Evolutionary conservation across 352 stramenopile species (phyloP), one percentile per base, ranked within the genome.

Genomic region (Globisporangium lucens): DNA sequence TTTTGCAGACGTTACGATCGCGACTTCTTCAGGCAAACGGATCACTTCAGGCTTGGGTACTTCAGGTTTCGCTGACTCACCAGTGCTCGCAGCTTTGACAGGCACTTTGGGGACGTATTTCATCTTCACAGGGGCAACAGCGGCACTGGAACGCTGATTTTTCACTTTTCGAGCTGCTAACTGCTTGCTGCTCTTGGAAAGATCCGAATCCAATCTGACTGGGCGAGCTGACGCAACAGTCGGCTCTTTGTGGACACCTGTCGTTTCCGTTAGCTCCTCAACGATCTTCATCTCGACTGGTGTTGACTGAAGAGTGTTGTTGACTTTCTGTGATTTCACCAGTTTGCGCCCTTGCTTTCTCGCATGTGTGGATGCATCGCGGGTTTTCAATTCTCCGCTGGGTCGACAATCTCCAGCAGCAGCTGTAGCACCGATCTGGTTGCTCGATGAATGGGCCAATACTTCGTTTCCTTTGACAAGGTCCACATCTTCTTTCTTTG

Each of bases 81-180:
- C 10, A 49, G 20, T 49, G 9, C 13, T 49, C n/a, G 17, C 56
- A 35, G 9, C 9, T 30, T 49, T 47, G 17, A 20, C 8, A 7
- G 33, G 2, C 20, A 49, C 33, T 30, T 61, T 61, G 2, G 33
- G 35, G 6, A 61, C 33, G n/a, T 61, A 61, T 38, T 61, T 61
- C 52, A 38, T 58, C 56, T 49, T 61, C 56, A 61, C 33, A 13
- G 56, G 33, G 27, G 24, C 10, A 33, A 15, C 56, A 33, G 12
- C 24, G 6, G 7, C 15, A 4, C 56, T 61, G 20, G 56, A 49
- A 24, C 33, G 56, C n/a, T 49, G 33, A 13, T 6, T 4, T 22
- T 49, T 49, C 33, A 6, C 55, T 49, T 33, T 41, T 61, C 12
- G 56, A 13, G 33, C 12, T 49, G n/a, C 17, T 6, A n/a, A 27